Evolutionary conservation across 805 yeast species (phyloP), one percentile per base, ranked within the genome.

Genomic region (Hanseniaspora vineae): DNA sequence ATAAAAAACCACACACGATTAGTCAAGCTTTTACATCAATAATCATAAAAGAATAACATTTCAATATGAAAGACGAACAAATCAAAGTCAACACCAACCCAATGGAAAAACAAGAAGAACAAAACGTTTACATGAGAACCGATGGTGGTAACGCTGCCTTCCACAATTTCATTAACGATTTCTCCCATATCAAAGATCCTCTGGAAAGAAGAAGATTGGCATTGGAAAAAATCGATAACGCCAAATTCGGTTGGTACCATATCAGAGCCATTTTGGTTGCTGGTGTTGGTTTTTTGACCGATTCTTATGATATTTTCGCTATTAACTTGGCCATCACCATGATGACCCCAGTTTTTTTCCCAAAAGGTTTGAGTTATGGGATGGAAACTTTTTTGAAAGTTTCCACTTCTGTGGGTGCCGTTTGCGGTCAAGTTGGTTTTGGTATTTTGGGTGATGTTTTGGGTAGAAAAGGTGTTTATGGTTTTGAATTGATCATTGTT

Each of bases 201-300:
- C 67, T 84, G 55, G 92, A 84, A 66, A 80, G 95, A 75, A 78
- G 90, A 75, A 77, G 89, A 71, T 69, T 84, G 60, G 94, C 94
- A 42, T 70, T 84, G 61, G 87, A 83, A 64, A 84, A 83, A 61
- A 84, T 84, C 53, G 95, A 84, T 66, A 79, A 81, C 55, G 84
- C 87, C 47, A 66, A 72, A 0, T 84, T 84, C 56, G 85, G 89
- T 50, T 81, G 88, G 92, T 81, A 84, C 59, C 92, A 84, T 59
- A 66, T 84, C 47, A 77, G 86, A 67, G 84, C 87, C 71, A 83
- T 85, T 58, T 62, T 77, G 66, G 87, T 85, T 62, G 95, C 95
- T 12, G 87, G 96, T 72, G 92, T 87, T 54, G 96, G 96, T 64
- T 87, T 87, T 78, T 66, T 88, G 67, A 87, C 95, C 31, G 96